Evolutionary conservation across 441 rosid genomes (phyloP).

Genomic region (California macrophylla): DNA sequence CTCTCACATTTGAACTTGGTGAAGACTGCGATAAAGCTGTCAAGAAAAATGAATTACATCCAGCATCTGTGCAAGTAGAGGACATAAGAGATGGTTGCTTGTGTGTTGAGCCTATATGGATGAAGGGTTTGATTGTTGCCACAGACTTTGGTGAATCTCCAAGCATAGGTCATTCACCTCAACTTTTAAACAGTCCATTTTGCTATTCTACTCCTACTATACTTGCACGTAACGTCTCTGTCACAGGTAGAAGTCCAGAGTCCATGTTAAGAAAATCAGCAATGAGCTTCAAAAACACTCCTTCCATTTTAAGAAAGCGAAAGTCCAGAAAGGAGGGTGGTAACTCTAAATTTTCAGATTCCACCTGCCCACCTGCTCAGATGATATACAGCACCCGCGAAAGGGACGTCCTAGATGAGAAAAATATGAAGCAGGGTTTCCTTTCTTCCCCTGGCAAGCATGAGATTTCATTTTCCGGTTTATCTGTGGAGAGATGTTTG

Average conservation of each 20-base stretch:
- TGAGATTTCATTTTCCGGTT: constrained; percentile 12
- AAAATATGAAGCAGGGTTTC: constrained; percentile 10
- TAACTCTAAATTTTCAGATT: background rate
- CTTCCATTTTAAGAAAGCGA: constrained; percentile 31
- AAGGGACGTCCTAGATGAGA: background rate
- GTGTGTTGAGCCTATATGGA: constrained; percentile 4
- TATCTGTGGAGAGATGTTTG: constrained; percentile 13
- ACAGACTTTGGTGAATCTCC: background rate
- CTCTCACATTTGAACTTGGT: constrained; percentile 3
- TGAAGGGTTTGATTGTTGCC: background rate
- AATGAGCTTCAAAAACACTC: constrained; percentile 22
- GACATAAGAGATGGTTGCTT: background rate
- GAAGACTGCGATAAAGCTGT: background rate
- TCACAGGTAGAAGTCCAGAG: constrained; percentile 14
- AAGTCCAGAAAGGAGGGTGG: constrained; percentile 2
- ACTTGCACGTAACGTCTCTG: background rate
- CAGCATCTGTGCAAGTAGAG: background rate
- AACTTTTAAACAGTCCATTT: constrained; percentile 9
- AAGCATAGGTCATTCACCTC: background rate
- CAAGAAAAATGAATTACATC: background rate
- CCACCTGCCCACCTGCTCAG: background rate
- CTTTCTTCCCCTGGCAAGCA: constrained; percentile 1
- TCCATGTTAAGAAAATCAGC: constrained; percentile 23
- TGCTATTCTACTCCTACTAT: constrained; percentile 15
- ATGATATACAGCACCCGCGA: background rate